Evolutionary conservation across 75 land plant species (phyloP), one percentile per base, ranked within the genome.

Genomic region (Adiantum capillusveneris): DNA sequence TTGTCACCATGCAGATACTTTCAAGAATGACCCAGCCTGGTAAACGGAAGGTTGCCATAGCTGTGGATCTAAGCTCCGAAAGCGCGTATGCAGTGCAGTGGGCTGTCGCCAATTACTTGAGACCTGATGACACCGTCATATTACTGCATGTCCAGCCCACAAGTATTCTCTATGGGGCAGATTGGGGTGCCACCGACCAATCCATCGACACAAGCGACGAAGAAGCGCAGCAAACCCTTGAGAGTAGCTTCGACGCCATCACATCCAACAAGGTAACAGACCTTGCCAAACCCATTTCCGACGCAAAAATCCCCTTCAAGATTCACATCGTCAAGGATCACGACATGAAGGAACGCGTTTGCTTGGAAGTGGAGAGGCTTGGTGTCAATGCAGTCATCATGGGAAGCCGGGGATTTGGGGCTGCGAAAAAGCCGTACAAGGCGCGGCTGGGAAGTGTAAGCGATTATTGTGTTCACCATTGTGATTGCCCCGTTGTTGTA

Each of bases 291-390:
- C 91, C 91, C n/a, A 65, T 87, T 0, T 66, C 65, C 13, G 84
- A 78, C 1, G 84, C 84, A 11, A 56, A 73, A 27, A 63, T 87
- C 25, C 88, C 88, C 11, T 76, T 71, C 68, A 83, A 77, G 73
- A 77, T 86, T 50, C 90, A 84, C 70, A 86, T 86, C 46, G 90
- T 86, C 48, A 86, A 86, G 73, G 90, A 86, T 45, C 90, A 84
- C 39, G 90, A 86, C 69, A 79, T 86, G 90, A 83, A 80, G 79
- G 90, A 86, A 70, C 36, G 90, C 50, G 55, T 86, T 26, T 86
- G 57, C 67, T 86, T 0, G 87, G n/a, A n/a, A n/a, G n/a, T n/a
- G n/a, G n/a, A n/a, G n/a, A n/a, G n/a, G n/a, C n/a, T n/a, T n/a
- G n/a, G 90, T 12, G 66, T 75, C 34, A 75, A 71, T 64, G 77